Evolutionary conservation across 2,329 filamentous ascomycete genomes (phyloP), one percentile per base, ranked within the genome.

Genomic region (Metarhizium sp.): DNA sequence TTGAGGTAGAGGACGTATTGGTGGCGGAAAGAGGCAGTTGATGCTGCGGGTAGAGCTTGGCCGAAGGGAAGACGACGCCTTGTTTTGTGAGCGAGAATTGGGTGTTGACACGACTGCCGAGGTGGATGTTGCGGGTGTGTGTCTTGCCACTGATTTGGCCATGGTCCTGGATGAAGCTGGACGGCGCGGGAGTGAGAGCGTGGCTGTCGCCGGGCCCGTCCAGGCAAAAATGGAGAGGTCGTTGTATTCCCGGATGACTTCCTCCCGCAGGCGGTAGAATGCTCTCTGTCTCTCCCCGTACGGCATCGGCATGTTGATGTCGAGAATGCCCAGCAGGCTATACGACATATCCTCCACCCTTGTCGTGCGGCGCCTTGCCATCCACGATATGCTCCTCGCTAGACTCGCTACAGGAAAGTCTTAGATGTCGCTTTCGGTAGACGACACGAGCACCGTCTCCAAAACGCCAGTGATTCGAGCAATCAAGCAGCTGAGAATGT

Each of bases 271-370:
- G 6, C 58, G 53, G 10, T 56, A 18, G 42, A 62, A 63, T 0
- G 60, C 55, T 18, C 49, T 50, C 20, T 30, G 30, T 2, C 60
- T 59, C 36, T 64, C 61, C 14, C 61, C 61, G 32, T 63, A 65
- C n/a, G 64, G 57, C 55, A 65, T 56, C 6, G 63, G 61, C 62
- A 66, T 64, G 55, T 61, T 60, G 34, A 65, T 58, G 34, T 54
- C 59, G 30, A 66, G 62, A 2, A 66, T 50, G 8, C 63, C 63
- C 25, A 66, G 55, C 2, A 65, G 57, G 47, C 61, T 62, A 50
- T 65, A 66, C 6, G 63, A 61, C 20, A 55, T 55, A 56, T 66
- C 63, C 51, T 66, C 63, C 16, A 49, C 29, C 4, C 60, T 55
- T 1, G 62, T 65, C 4, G 63, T 65, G 29, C 55, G 36, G 5